Evolutionary conservation across 257 asterid genomes (phyloP), one percentile per base, ranked within the genome.

Genomic region (Plantago ovata): DNA sequence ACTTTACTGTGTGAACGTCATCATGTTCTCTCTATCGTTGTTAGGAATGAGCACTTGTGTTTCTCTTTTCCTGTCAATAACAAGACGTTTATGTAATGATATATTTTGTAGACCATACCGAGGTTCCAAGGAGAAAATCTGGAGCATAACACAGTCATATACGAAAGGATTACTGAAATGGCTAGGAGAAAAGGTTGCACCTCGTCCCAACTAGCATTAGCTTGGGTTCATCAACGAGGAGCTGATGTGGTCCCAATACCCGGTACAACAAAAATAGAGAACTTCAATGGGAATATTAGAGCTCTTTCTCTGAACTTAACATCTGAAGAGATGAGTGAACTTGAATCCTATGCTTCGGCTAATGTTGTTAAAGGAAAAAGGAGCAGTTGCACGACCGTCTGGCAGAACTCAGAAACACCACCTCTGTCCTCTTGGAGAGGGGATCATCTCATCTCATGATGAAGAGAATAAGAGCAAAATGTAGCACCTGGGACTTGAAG

Each of bases 161-260:
- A 22, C 2, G 75, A 77, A 47, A 33, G 65, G 16, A 73, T 77
- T 11, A 67, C 52, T 10, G 20, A 55, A 5, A 63, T 73, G 39
- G 79, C 83, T 38, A 24, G 24, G 0, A 69, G 40, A 68, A 77
- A 73, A 51, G 77, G 79, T 12, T 77, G 79, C 58, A 73, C 77
- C 23, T 61, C 67, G 0, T 66, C 83, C 43, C 83, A 77, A 62
- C 77, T 77, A 1, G 79, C 79, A 1, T 61, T 77, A 51, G 83
- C 79, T 14, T 77, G 83, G 83, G 69, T 77, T 13, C 83, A 77
- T 77, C 74, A 77, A 59, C 83, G 73, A 58, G 83, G 83, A 45
- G 63, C 56, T 11, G 74, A 72, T 53, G 79, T 76, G 36, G 69
- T 78, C 6, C 78, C 82, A 13, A 77, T 77, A 21, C 83, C 80